phyloP scores from a whole-genome alignment of 2,329 filamentous ascomycete genomes.

The Thyridium curvatum region DNA sequence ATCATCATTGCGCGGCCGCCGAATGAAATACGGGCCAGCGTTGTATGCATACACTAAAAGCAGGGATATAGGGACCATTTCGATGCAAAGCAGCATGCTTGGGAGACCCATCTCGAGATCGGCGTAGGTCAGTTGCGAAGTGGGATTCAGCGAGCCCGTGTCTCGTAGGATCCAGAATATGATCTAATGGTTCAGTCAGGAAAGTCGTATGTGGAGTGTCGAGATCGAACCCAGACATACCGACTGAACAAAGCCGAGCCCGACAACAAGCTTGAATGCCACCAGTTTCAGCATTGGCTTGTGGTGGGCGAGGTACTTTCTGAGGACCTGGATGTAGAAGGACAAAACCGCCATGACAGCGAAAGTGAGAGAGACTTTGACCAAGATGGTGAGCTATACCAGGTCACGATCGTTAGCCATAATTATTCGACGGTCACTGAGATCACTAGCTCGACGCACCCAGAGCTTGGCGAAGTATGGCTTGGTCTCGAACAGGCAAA shows the following conservation, averaged over 20 bases:
- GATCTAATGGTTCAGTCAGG: constrained; percentile 8
- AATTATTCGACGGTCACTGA: neutral
- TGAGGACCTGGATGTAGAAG: constrained; percentile 8
- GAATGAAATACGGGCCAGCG: constrained; percentile 13
- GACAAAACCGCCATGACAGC: constrained; percentile 16
- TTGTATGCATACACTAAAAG: constrained; percentile 16
- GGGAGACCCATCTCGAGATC: constrained; percentile 16
- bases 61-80: constrained; percentile 16
- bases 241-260: constrained; percentile 10
- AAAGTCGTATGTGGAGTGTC: too few relatives aligned
- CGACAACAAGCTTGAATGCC: constrained; percentile 20
- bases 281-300: constrained; percentile 16
- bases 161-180: constrained; percentile 17
- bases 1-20: too few relatives aligned
- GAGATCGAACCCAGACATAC: constrained; percentile 1
- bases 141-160: constrained; percentile 11
- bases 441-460: constrained; percentile 7
- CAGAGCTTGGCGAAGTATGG: constrained; percentile 22
- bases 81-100: constrained; percentile 13
- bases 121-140: constrained; percentile 11
- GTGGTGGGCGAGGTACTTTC: constrained; percentile 12
- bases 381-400: constrained; percentile 18
- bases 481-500: constrained; percentile 20
- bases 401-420: neutral
- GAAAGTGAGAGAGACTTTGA: constrained; percentile 13